Evolutionary conservation across 2,329 filamentous ascomycete species (phyloP).

Genomic region (Aspergillus carbonarius): DNA sequence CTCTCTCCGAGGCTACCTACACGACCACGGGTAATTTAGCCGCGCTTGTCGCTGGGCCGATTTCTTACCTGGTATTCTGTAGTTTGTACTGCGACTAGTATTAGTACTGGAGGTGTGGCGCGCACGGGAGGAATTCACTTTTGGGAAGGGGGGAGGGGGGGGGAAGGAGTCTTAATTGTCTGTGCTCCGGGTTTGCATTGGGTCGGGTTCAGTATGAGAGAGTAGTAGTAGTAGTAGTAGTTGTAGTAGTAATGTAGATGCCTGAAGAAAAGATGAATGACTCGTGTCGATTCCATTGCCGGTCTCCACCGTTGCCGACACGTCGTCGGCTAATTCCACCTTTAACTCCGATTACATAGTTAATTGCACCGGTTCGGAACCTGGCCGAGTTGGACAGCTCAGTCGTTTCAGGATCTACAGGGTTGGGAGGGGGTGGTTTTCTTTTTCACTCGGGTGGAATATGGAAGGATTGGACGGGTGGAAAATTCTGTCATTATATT

Average conservation of each 20-base stretch:
- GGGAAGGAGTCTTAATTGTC: too few species aligned
- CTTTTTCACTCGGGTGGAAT: neutral
- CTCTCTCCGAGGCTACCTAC: neutral
- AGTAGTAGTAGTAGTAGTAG: too few species aligned
- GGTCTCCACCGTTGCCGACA: constrained; percentile 2
- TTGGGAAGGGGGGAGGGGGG: too few species aligned
- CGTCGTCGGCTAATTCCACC: constrained; percentile 2
- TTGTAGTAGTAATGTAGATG: neutral
- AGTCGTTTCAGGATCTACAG: neutral
- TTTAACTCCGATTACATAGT: neutral
- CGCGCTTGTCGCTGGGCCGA: neutral
- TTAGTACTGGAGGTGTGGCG: too few species aligned
- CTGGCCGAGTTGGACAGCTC: neutral
- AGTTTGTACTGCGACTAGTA: too few species aligned
- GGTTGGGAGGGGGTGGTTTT: too few species aligned
- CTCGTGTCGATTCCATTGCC: neutral
- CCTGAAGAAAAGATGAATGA: neutral
- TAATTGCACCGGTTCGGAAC: neutral
- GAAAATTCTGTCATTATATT: neutral
- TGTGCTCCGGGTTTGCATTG: too few species aligned
- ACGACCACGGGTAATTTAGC: neutral
- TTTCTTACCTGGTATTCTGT: too few species aligned
- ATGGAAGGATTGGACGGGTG: neutral
- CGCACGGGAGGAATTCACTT: too few species aligned
- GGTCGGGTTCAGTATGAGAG: neutral